These are phyloP conservation scores for Fomitopsis schrenkii DNA, from an alignment of 1,284 basidiomycete species.

Conservation along the genomic window DNA sequence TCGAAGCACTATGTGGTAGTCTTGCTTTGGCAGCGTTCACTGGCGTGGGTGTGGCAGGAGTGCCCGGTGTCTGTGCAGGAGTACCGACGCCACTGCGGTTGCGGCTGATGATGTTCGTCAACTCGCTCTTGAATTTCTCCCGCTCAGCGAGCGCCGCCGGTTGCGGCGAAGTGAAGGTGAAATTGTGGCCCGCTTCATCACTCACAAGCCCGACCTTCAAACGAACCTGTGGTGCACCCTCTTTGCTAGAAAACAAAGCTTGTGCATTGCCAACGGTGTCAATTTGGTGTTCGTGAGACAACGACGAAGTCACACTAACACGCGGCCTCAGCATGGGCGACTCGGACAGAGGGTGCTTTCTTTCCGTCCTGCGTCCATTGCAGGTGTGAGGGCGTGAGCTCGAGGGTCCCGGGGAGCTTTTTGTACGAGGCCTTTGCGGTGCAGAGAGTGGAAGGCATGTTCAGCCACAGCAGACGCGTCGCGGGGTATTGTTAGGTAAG, in stretches of 20 bases:
- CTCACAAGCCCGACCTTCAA: conserved; percentile 65
- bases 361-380: conserved; percentile 74
- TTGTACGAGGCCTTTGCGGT: conserved; percentile 77
- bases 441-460: conserved; percentile 53
- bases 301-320: conserved; percentile 44
- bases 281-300: neutral
- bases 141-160: conserved; percentile 60
- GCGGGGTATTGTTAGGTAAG: conserved; percentile 28
- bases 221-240: conserved; percentile 69
- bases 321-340: conserved; percentile 53
- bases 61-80: conserved; percentile 14
- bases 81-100: conserved; percentile 45
- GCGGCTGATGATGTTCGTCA: conserved; percentile 68
- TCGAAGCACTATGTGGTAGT: conserved; percentile 26
- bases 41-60: conserved; percentile 27
- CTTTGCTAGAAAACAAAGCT: conserved; percentile 83
- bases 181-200: conserved; percentile 71
- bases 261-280: neutral
- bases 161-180: conserved; percentile 70
- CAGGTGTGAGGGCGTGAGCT: conserved; percentile 62
- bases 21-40: conserved; percentile 19
- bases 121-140: conserved; percentile 74
- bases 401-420: conserved; percentile 67
- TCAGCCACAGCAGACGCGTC: conserved; percentile 3
- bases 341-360: conserved; percentile 53